phyloP scores from a whole-genome alignment of 305 asterid genomes.

The Fraxinus nigra region DNA sequence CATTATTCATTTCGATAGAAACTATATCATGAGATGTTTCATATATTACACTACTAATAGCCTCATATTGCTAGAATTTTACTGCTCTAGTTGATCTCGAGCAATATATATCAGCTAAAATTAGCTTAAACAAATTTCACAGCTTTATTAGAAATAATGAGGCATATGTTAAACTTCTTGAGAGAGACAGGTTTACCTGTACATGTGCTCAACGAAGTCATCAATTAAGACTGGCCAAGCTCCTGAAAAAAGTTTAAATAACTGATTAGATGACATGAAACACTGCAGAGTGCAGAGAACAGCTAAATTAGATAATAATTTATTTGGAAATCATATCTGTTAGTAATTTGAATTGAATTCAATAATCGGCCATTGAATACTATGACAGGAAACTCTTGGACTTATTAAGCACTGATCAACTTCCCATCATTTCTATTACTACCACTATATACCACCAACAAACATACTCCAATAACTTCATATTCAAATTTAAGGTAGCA shows the following conservation, averaged over 20 bases:
- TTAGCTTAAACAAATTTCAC: neutral
- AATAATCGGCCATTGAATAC: neutral
- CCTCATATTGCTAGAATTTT: neutral
- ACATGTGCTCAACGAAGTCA: conserved; percentile 93
- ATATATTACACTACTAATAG: neutral
- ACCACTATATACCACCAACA: neutral
- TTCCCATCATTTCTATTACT: neutral
- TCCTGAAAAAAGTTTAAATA: conserved; percentile 48
- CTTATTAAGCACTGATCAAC: neutral
- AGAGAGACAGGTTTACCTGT: conserved; percentile 52
- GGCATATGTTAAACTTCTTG: neutral
- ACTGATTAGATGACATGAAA: conserved; percentile 14
- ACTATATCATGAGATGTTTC: neutral
- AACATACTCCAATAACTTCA: neutral
- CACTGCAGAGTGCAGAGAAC: neutral
- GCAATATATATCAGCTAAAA: neutral
- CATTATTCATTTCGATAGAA: neutral
- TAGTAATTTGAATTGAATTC: neutral
- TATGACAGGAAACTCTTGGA: neutral
- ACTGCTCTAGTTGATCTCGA: neutral
- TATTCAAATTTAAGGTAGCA: neutral
- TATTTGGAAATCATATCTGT: neutral
- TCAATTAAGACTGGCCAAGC: conserved; percentile 97
- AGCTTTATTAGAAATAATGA: neutral
- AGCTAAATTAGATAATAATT: neutral